Conservation (phyloP, 2,329 filamentous ascomycete species). For the Aspergillus hortae region DNA sequence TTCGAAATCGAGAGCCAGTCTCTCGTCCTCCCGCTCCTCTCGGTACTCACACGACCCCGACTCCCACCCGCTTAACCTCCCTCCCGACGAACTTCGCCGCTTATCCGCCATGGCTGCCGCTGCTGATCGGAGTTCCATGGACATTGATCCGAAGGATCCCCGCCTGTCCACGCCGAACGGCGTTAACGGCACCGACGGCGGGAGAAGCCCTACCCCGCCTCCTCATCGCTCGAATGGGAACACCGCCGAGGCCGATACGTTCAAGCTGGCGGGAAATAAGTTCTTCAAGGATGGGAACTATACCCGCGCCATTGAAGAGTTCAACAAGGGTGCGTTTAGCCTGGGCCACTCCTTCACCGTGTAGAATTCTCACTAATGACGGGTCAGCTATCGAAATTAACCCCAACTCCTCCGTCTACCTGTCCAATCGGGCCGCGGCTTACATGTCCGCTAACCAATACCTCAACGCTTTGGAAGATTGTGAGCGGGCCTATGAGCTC, state of each 20-base stretch:
- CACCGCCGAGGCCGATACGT: constrained; percentile 77
- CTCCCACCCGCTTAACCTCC: constrained; percentile 84
- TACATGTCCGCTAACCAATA: constrained; percentile 85
- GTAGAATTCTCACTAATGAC: neutral
- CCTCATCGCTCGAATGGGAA: constrained; percentile 49
- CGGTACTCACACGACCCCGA: constrained; percentile 49
- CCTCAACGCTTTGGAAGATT: constrained; percentile 78
- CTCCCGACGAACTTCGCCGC: constrained; percentile 80
- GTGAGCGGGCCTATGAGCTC: constrained; percentile 73
- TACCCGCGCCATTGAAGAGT: constrained; percentile 81
- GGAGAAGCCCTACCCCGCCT: constrained; percentile 45
- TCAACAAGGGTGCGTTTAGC: constrained; percentile 74
- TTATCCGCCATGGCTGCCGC: constrained; percentile 58
- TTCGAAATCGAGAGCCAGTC: constrained; percentile 5
- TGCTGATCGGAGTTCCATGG: constrained; percentile 63
- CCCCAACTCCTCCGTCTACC: constrained; percentile 80
- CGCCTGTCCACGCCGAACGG: constrained; percentile 50
- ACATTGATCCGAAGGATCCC: constrained; percentile 64
- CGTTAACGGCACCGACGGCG: constrained; percentile 29
- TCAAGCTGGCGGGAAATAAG: constrained; percentile 91
- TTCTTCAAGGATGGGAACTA: constrained; percentile 96
- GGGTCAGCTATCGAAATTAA: constrained; percentile 76
- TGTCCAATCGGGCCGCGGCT: constrained; percentile 91
- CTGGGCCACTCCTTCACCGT: neutral
- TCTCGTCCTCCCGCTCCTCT: constrained; percentile 11